These are phyloP conservation scores for Diaporthe nobilis DNA, from an alignment of 2,329 filamentous ascomycete species.

Conservation along the genomic window DNA sequence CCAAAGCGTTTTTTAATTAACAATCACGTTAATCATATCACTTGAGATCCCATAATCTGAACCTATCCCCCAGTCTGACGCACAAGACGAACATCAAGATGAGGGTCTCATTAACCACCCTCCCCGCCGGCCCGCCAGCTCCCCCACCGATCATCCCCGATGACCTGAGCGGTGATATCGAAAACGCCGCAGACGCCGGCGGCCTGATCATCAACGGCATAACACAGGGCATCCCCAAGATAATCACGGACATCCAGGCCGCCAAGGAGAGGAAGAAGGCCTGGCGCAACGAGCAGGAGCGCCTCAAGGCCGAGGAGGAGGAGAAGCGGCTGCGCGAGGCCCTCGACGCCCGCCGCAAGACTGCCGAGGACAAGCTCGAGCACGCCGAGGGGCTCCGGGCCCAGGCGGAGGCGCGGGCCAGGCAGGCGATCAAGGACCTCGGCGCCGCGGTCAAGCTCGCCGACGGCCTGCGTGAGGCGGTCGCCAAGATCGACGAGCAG, in stretches of 20 bases:
- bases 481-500: not conserved
- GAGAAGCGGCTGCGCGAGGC: not conserved
- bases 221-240: too few species aligned
- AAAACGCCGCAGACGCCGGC: not conserved
- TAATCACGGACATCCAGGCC: not conserved
- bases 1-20: not conserved
- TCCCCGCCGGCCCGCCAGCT: not conserved
- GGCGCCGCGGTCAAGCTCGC: not conserved
- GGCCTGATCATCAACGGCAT: not conserved
- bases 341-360: not conserved
- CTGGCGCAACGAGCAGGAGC: not conserved
- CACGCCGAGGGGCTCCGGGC: not conserved
- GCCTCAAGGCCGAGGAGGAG: not conserved
- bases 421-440: too few species aligned
- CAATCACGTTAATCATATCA: too few species aligned
- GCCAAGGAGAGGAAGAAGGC: not conserved
- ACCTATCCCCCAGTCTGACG: not conserved
- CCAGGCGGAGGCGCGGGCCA: rapidly evolving
- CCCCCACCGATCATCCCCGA: not conserved
- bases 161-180: too few species aligned
- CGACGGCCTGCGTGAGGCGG: not conserved
- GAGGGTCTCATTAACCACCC: not conserved
- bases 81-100: not conserved
- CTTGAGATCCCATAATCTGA: not conserved
- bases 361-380: not conserved